phyloP scores from a whole-genome alignment of 345 rosid genomes.

The Syzygium jambos region DNA sequence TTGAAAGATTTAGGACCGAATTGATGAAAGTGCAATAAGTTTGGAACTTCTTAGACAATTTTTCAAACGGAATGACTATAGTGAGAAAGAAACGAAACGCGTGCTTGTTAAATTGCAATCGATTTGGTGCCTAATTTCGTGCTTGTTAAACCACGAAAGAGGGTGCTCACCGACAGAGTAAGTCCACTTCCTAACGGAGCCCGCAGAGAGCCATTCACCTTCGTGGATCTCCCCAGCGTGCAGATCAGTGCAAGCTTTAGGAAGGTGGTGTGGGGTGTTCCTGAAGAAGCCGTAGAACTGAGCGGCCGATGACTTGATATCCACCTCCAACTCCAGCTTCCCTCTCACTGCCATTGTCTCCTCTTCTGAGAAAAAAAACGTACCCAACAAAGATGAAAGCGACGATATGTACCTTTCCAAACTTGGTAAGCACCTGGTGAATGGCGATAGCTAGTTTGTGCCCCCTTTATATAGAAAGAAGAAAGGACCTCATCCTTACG shows the following conservation, averaged over 20 bases:
- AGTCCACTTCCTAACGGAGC: neutral
- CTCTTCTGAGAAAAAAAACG: neutral
- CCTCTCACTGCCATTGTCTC: neutral
- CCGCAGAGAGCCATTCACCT: neutral
- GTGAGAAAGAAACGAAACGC: neutral
- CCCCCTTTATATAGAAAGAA: neutral
- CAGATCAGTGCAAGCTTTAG: neutral
- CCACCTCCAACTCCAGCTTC: neutral
- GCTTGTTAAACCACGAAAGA: neutral
- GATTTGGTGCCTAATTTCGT: neutral
- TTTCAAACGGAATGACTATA: neutral
- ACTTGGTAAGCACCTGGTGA: neutral
- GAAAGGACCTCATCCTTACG: neutral
- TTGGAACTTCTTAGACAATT: too few species aligned
- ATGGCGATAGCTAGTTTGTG: neutral
- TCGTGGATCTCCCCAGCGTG: neutral
- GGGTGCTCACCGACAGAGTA: neutral
- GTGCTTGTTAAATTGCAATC: neutral
- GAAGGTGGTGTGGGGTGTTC: neutral
- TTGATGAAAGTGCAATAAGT: too few species aligned
- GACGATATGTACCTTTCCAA: neutral
- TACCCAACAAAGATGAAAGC: neutral
- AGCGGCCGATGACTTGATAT: neutral
- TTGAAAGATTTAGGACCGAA: too few species aligned
- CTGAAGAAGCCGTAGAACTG: neutral